phyloP scores from a whole-genome alignment of 805 yeast genomes.

The Metschnikowia shivogae region DNA sequence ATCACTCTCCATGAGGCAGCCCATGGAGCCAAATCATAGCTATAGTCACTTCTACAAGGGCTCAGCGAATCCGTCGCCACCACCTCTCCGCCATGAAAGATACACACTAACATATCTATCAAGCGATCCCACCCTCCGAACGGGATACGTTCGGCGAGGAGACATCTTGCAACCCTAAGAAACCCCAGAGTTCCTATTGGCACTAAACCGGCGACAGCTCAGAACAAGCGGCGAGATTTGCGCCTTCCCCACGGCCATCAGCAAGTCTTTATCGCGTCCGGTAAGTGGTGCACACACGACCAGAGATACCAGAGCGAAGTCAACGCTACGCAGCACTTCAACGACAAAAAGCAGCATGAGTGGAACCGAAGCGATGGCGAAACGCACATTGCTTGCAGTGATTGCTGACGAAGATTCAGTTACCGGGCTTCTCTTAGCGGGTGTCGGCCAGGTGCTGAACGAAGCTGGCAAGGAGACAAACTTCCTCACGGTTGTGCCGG shows the following conservation, averaged over 20 bases:
- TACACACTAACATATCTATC: too few relatives aligned
- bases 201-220: too few relatives aligned
- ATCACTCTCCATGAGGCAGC: too few relatives aligned
- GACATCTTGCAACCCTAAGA: too few relatives aligned
- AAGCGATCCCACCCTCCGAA: too few relatives aligned
- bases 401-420: conserved; percentile 98
- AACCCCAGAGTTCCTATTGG: too few relatives aligned
- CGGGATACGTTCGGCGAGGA: too few relatives aligned
- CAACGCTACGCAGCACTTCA: background rate
- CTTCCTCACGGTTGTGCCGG: conserved; percentile 73
- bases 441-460: conserved; percentile 78
- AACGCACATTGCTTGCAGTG: conserved; percentile 83
- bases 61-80: too few relatives aligned
- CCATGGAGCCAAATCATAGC: too few relatives aligned
- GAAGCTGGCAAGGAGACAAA: conserved; percentile 67
- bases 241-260: background rate
- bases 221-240: too few relatives aligned
- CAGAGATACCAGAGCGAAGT: background rate
- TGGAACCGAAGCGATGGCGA: conserved; percentile 44
- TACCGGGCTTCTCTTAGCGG: conserved; percentile 93
- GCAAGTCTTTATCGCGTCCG: background rate
- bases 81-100: too few relatives aligned
- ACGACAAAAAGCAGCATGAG: conserved; percentile 15
- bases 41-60: too few relatives aligned
- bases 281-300: conserved; percentile 3